Evolutionary conservation across 257 asterid genomes (phyloP).

Genomic region (Solanum appendiculatum): DNA sequence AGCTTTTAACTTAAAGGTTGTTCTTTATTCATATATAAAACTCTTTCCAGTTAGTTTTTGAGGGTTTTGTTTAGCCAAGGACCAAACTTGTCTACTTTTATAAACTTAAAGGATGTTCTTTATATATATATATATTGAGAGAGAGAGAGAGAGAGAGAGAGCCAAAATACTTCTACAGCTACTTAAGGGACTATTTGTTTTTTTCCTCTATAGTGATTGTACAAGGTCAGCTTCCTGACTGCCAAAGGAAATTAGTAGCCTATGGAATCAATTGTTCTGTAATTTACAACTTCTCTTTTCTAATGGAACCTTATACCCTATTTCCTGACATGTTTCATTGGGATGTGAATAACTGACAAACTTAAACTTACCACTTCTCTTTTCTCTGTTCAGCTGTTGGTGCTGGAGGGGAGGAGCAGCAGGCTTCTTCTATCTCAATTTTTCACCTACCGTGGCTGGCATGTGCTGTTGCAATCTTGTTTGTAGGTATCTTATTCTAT

Average conservation of each 20-base stretch:
- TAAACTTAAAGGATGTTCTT: background rate
- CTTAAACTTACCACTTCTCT: background rate
- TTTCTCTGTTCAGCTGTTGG: slow-evolving; percentile 57
- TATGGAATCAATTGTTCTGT: background rate
- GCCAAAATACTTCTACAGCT: background rate
- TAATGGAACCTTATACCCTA: background rate
- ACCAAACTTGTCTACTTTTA: background rate
- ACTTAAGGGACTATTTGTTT: background rate
- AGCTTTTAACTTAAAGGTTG: too few relatives aligned
- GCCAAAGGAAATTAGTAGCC: background rate
- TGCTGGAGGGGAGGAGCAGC: slow-evolving; percentile 98
- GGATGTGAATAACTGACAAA: background rate
- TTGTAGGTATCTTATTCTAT: slow-evolving; percentile 91
- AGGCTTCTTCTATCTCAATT: slow-evolving; percentile 52
- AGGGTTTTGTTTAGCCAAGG: background rate
- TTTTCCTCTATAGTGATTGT: background rate
- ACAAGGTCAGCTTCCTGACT: background rate
- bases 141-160: background rate
- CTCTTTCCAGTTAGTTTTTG: background rate
- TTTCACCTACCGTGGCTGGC: slow-evolving; percentile 80
- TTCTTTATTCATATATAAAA: too few relatives aligned
- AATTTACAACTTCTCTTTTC: background rate
- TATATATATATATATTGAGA: background rate
- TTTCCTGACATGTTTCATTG: background rate
- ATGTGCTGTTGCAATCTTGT: slow-evolving; percentile 71